Base-by-base conservation (phyloP, 768 basidiomycete species). In the Tylopilus cervinicoccineus region DNA sequence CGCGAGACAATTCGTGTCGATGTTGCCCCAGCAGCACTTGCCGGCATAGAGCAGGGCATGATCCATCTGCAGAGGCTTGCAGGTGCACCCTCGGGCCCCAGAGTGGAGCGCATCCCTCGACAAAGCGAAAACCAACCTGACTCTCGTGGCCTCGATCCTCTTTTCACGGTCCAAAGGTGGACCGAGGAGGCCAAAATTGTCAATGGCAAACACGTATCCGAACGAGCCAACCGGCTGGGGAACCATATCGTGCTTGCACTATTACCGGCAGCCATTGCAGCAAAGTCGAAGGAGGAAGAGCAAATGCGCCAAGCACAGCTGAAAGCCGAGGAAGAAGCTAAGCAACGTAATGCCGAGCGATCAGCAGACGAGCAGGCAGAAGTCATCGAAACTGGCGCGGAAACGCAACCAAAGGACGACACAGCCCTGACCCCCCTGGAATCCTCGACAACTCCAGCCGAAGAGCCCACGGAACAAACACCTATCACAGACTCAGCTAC, bases 131-230 rank as follows among this genome's bases (percentile, higher is more conserved):
- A 70, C 33, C 81, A 81, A 31, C 26, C 57, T 13, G 66, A 67
- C 29, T 40, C 52, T 0, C 66, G 57, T 34, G 83, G 82, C 38
- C 84, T 92, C 41, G 83, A 88, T 27, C 91, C 93, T 2, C 69
- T 90, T 46, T 74, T 88, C 10, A 95, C 93, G 1, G 62, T 84
- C 26, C 88, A 91, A 58, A 80, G 94, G 48, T 97, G 94, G 94
- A 72, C 79, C 2, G 93, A 95, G 62, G 93, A 95, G 65, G 82
- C 80, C 51, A 89, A 87, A 60, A 83, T 89, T 27, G 69, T 89
- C 20, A 84, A 92, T 48, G 85, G 88, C 14, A 82, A 83, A 54
- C 86, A 86, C 50, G 79, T 84, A 9, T 66, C 76, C 11, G 83
- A 88, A 48, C 78, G 91, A 17, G 73, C 81, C 17, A 73, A 67